Percentiles rank a stretch among this genome's conserved stretches.
phyloP scores from a whole-genome alignment of 2,329 filamentous ascomycete species.

The Monosporascus sp. region DNA sequence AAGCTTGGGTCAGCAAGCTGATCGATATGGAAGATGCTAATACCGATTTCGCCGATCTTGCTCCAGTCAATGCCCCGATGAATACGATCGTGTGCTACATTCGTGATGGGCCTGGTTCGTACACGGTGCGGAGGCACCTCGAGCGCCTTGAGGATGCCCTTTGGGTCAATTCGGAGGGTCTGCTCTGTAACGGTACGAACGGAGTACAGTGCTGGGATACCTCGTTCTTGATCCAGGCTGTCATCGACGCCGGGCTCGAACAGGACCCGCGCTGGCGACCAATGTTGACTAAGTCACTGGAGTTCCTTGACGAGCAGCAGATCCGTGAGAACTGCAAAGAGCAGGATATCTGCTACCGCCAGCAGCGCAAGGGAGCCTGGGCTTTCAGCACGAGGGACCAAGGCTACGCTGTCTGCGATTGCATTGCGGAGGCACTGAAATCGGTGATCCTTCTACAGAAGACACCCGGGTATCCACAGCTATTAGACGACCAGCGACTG shows the following conservation, averaged over 20 bases:
- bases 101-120: conserved; percentile 70
- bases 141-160: conserved; percentile 81
- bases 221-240: conserved; percentile 78
- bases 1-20: conserved; percentile 75
- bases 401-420: conserved; percentile 94
- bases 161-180: conserved; percentile 88
- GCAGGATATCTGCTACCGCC: conserved; percentile 78
- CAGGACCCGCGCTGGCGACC: conserved; percentile 70
- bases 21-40: conserved; percentile 91
- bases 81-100: conserved; percentile 86
- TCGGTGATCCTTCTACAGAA: conserved; percentile 80
- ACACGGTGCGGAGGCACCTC: conserved; percentile 68
- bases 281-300: conserved; percentile 77
- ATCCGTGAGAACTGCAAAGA: conserved; percentile 78
- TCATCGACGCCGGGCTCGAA: conserved; percentile 74
- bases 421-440: conserved; percentile 86
- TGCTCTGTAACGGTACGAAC: conserved; percentile 94
- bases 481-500: conserved; percentile 72
- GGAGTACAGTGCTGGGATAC: conserved; percentile 99
- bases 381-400: conserved; percentile 89
- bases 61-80: conserved; percentile 85
- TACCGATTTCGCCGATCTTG: conserved; percentile 79
- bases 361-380: conserved; percentile 90
- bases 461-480: conserved; percentile 64
- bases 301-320: conserved; percentile 87